Evolutionary conservation across 805 yeast species (phyloP).

Genomic region (Hanseniaspora lachancei): DNA sequence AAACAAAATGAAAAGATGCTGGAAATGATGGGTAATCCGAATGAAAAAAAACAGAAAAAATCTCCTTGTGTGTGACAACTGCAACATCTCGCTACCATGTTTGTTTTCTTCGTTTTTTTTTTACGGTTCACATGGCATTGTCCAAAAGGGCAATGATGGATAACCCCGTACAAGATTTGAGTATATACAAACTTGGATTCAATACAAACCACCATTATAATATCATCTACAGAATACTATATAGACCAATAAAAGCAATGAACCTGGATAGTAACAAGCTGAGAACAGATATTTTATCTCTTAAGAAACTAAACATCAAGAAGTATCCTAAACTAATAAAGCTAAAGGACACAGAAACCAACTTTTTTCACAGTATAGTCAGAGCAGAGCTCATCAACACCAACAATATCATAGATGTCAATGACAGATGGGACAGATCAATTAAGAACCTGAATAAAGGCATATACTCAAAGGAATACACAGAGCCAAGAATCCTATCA

Average conservation of each 20-base stretch:
- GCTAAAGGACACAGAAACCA: slow-evolving; percentile 4
- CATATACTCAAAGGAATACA: not conserved
- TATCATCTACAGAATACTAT: not conserved
- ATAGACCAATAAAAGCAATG: not conserved
- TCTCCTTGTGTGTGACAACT: too few relatives aligned
- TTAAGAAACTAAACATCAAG: slow-evolving; percentile 8
- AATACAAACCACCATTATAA: not conserved
- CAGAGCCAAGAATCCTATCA: not conserved
- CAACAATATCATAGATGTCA: slow-evolving; percentile 2
- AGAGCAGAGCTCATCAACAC: not conserved
- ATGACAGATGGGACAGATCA: not conserved
- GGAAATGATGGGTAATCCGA: too few relatives aligned
- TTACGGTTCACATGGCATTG: too few relatives aligned
- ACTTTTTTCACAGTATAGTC: slow-evolving; percentile 1
- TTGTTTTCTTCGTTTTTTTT: not conserved
- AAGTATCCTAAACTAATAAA: slow-evolving; percentile 2
- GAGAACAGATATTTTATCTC: not conserved
- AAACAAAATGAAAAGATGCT: too few relatives aligned
- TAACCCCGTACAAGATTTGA: too few relatives aligned
- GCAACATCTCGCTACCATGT: not conserved
- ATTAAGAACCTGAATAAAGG: not conserved
- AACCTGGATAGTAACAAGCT: slow-evolving; percentile 10
- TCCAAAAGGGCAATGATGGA: too few relatives aligned
- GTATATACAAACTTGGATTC: not conserved
- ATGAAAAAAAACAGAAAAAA: too few relatives aligned